Conservation (phyloP, 176 grass and related monocot species). For the Carex myosuroides region DNA sequence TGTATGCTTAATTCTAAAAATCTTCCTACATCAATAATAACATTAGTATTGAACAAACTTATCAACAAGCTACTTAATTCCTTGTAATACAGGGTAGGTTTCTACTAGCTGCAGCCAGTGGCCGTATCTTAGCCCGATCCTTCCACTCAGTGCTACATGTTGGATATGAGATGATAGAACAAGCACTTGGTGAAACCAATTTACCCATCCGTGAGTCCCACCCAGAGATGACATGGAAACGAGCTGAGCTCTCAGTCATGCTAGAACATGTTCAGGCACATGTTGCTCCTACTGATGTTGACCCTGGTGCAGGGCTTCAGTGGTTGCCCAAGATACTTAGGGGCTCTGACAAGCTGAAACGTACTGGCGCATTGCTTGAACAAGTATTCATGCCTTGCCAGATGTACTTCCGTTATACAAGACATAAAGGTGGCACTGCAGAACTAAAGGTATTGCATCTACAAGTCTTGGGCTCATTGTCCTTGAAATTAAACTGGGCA, state of each 20-base stretch:
- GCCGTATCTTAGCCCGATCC: constrained; percentile 75
- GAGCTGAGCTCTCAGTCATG: constrained; percentile 66
- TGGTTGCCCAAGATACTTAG: constrained; percentile 82
- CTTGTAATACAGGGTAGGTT: constrained; percentile 76
- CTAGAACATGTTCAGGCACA: constrained; percentile 98
- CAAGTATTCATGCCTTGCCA: constrained; percentile 98
- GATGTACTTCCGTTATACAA: constrained; percentile 94
- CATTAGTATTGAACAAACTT: background rate
- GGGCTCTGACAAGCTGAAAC: constrained; percentile 77
- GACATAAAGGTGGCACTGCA: constrained; percentile 93
- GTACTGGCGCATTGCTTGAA: constrained; percentile 91
- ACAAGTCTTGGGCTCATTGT: background rate
- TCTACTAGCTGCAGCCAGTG: constrained; percentile 93
- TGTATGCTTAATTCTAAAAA: constrained; percentile 6
- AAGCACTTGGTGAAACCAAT: constrained; percentile 75
- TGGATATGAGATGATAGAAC: constrained; percentile 91
- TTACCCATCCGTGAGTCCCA: constrained; percentile 62
- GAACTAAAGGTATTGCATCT: constrained; percentile 69
- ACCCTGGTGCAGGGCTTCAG: constrained; percentile 96
- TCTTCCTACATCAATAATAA: background rate
- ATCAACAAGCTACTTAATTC: background rate
- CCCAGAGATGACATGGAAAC: constrained; percentile 97
- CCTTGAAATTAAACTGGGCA: background rate
- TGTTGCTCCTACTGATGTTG: constrained; percentile 97
- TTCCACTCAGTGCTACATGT: constrained; percentile 96